Evolutionary conservation across 1,284 basidiomycete species (phyloP).

Genomic region (Ganoderma meredithae): DNA sequence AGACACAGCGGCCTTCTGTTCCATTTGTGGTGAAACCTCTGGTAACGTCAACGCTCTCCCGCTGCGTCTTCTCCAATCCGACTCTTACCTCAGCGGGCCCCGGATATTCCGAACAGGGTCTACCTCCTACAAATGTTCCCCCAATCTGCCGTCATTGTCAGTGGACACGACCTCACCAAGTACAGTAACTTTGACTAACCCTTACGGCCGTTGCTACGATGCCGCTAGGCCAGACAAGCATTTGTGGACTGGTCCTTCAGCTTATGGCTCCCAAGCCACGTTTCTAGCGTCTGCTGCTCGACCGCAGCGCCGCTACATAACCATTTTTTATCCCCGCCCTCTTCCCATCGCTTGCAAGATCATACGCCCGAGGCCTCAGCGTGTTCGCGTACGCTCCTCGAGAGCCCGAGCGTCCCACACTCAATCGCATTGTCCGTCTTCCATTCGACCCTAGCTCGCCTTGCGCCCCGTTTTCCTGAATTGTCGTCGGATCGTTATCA

Average conservation of each 20-base stretch:
- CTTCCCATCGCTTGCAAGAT: neutral
- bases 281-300: neutral
- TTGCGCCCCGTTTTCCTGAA: constrained; percentile 1
- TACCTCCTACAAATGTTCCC: neutral
- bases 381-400: neutral
- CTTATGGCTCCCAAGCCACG: neutral
- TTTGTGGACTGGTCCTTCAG: neutral
- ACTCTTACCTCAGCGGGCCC: neutral
- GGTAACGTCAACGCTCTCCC: neutral
- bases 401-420: neutral
- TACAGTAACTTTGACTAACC: neutral
- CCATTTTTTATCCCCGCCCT: neutral
- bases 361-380: neutral
- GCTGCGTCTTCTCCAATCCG: neutral
- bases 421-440: neutral
- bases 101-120: neutral
- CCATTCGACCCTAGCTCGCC: neutral
- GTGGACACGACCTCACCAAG: neutral
- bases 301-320: neutral
- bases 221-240: neutral
- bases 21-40: neutral
- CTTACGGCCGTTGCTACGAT: neutral
- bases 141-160: neutral
- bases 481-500: neutral
- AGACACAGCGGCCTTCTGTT: neutral